Evolutionary conservation across 2,329 filamentous ascomycete genomes (phyloP), one percentile per base, ranked within the genome.

Genomic region (Aspergillus pseudoviridinutans): DNA sequence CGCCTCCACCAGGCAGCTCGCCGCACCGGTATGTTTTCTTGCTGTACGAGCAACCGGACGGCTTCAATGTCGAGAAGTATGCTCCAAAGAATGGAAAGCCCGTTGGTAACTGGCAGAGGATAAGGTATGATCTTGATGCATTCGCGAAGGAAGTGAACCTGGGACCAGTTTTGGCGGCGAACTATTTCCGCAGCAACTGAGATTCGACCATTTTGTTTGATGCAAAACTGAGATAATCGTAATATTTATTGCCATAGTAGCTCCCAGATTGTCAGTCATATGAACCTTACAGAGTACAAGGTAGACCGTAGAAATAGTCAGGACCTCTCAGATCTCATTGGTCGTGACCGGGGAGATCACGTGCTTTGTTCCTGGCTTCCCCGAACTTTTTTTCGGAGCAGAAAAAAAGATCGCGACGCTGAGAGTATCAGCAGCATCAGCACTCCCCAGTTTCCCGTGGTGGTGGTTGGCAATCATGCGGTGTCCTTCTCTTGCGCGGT

Each of bases 11-110:
- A 0, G 61, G 68, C 6, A 79, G 77, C 56, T 61, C 70, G 7
- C 78, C 80, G 9, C 80, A 83, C 66, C 77, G 80, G 0, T 83
- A 83, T 61, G 56, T 74, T 3, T 82, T 82, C 62, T 72, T 81
- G 57, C 63, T 82, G 24, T 82, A 77, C 58, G 76, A 80, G 60
- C 78, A 82, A 66, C 79, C 80, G 0, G 65, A 56, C 27, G 70
- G 62, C 1, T 76, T 81, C 49, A 68, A 75, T 20, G 63, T 53
- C 5, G 64, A 61, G 52, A 68, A 64, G 27, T 68, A 74, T 60
- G 70, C 70, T 24, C 71, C 76, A 49, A 58, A 70, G 7, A 65
- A 66, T 24, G 76, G 73, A 0, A 68, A 75, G 56, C 64, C 69
- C 0, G n/a, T 81, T 51, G 62, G 74, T 0, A 69, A 67, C 25